Evolutionary conservation across 495 filamentous ascomycete species (phyloP).

Genomic region (Cudoniella acicularis): DNA sequence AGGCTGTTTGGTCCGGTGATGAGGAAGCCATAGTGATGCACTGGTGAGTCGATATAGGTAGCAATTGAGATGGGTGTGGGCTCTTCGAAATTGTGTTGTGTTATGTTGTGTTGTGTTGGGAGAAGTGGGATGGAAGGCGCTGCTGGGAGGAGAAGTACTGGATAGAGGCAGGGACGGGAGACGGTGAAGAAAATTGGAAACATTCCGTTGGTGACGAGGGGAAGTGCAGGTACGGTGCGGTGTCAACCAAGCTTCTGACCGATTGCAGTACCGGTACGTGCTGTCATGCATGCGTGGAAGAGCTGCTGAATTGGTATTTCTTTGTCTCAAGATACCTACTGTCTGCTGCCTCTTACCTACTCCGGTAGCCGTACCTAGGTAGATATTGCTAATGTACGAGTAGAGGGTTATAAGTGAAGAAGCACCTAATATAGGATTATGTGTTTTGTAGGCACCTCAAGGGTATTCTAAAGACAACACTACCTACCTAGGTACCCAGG

Average conservation of each 20-base stretch:
- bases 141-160: background rate
- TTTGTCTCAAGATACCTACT: no score
- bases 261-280: no score
- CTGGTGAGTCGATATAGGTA: background rate
- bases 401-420: background rate
- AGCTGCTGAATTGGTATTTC: no score
- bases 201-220: background rate
- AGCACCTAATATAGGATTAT: background rate
- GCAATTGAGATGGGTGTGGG: background rate
- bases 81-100: background rate
- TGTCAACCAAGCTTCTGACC: no score
- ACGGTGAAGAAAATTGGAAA: background rate
- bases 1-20: conserved; percentile 19
- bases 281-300: no score
- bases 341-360: no score
- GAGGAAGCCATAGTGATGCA: conserved; percentile 18
- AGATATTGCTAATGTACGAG: no score
- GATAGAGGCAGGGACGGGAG: conserved; percentile 1
- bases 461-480: no score
- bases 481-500: no score
- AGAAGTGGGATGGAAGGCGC: conserved; percentile 1
- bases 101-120: background rate
- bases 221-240: background rate
- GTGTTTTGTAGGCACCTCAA: no score
- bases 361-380: background rate